Evolutionary conservation across 1,139 yeast genomes (phyloP).

Genomic region (Schizosaccharomyces versatilis): DNA sequence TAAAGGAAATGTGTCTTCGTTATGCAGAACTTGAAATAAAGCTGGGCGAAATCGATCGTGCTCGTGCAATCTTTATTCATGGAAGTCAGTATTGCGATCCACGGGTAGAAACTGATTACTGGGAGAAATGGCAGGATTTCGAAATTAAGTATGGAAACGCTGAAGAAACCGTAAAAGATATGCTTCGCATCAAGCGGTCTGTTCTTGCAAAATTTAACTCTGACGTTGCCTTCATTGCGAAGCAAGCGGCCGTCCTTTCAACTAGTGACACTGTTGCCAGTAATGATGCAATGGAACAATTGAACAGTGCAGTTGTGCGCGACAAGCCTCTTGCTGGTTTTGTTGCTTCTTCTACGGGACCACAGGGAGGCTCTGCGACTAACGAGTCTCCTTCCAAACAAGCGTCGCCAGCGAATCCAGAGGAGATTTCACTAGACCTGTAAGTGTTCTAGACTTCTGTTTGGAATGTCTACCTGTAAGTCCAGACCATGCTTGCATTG

Average conservation of each 20-base stretch:
- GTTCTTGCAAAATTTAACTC: constrained; percentile 22
- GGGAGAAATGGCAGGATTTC: constrained; percentile 53
- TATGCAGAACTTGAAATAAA: constrained; percentile 29
- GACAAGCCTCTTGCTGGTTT: constrained; percentile 1
- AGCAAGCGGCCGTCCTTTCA: neutral
- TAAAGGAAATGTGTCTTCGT: constrained; percentile 19
- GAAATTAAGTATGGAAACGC: constrained; percentile 44
- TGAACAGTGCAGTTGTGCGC: constrained; percentile 4
- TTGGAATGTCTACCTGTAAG: no score
- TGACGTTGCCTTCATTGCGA: neutral
- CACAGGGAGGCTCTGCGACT: constrained; percentile 1
- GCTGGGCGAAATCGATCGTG: constrained; percentile 32
- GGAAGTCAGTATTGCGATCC: constrained; percentile 28
- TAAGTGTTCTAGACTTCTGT: no score
- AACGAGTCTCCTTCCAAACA: no score
- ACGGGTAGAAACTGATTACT: constrained; percentile 20
- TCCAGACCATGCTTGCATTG: no score
- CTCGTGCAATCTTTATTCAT: constrained; percentile 35
- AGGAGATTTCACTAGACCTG: no score
- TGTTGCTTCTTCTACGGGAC: constrained; percentile 5
- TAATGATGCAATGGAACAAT: constrained; percentile 3
- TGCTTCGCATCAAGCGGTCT: constrained; percentile 43
- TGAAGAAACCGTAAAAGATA: constrained; percentile 50
- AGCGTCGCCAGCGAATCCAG: no score
- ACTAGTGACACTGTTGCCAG: neutral